Base-by-base conservation (phyloP, 768 basidiomycete species). In the Brasilioporus rufonigricans region DNA sequence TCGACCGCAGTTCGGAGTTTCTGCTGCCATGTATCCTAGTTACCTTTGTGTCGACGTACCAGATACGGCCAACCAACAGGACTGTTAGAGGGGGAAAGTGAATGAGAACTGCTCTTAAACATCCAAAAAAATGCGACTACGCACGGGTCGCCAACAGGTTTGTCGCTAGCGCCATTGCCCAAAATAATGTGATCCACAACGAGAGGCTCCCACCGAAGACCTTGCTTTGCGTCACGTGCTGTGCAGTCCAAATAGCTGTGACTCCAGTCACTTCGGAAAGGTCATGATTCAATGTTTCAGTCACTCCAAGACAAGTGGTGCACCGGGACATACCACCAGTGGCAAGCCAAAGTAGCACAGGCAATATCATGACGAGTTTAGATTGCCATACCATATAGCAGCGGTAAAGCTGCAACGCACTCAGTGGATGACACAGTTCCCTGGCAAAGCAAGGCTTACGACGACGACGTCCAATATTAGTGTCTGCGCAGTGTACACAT, bases 101-200 rank as follows among this genome's bases (percentile, higher is more conserved):
- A 27, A 7, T 45, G 10, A 31, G 10, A 31, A 45, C n/a, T 3
- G 11, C 23, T 19, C 29, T 31, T 8, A 4, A 10, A 45, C 18
- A 29, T 4, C 14, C 43, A 27, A 7, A 4, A 8, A 1, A 16
- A 21, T 6, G 13, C 18, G 40, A 40, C 13, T 8, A 51, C 59
- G 18, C 29, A 60, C 59, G 5, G 35, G 59, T 60, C 35, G 59
- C 36, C 40, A 53, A 21, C 13, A 60, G 13, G 33, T 58, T 60
- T 16, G 56, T 48, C 12, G 21, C 19, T 29, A 60, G 58, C 4
- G 52, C 40, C 3, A 23, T 12, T 21, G 29, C 56, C 36, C 52
- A 58, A 29, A 53, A 60, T 14, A 48, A 31, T 7, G 46, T 53
- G 14, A 60, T 58, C 52, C 52, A 60, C 31, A 2, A 8, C 18